phyloP scores from a whole-genome alignment of 768 basidiomycete species.

The Phylloporus sp. region DNA sequence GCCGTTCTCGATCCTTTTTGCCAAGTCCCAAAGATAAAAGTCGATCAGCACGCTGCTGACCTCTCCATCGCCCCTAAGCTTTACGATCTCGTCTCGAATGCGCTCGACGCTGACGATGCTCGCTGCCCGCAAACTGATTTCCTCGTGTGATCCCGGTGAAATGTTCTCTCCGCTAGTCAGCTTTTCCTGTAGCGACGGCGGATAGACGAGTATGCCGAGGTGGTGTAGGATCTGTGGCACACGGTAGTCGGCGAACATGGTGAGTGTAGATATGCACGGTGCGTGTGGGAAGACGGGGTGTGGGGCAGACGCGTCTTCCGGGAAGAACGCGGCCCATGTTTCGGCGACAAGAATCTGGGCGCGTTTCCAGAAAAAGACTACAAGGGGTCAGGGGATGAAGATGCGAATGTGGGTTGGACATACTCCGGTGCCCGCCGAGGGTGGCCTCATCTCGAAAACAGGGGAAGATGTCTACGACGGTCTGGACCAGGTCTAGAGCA shows the following conservation, averaged over 20 bases:
- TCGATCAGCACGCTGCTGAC: slow-evolving; percentile 82
- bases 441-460: slow-evolving; percentile 69
- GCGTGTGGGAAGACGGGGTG: slow-evolving; percentile 74
- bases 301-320: slow-evolving; percentile 36
- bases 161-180: slow-evolving; percentile 46
- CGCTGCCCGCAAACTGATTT: slow-evolving; percentile 74
- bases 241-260: slow-evolving; percentile 94
- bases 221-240: slow-evolving; percentile 91
- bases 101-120: slow-evolving; percentile 79
- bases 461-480: slow-evolving; percentile 67
- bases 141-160: slow-evolving; percentile 57
- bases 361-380: slow-evolving; percentile 86
- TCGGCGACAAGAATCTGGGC: slow-evolving; percentile 91
- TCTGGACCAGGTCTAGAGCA: slow-evolving; percentile 68
- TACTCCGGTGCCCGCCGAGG: slow-evolving; percentile 59
- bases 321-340: slow-evolving; percentile 90
- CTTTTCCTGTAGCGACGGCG: slow-evolving; percentile 50
- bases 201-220: slow-evolving; percentile 70
- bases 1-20: slow-evolving; percentile 67
- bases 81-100: slow-evolving; percentile 56
- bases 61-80: slow-evolving; percentile 22
- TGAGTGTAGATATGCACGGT: slow-evolving; percentile 60
- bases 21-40: slow-evolving; percentile 89
- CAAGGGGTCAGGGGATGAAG: background rate
- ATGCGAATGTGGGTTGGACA: background rate